A percentile compares a stretch with the other conserved stretches of the same genome.
phyloP scores from a whole-genome alignment of 352 stramenopile species.

The Pseudoperonospora humuli region DNA sequence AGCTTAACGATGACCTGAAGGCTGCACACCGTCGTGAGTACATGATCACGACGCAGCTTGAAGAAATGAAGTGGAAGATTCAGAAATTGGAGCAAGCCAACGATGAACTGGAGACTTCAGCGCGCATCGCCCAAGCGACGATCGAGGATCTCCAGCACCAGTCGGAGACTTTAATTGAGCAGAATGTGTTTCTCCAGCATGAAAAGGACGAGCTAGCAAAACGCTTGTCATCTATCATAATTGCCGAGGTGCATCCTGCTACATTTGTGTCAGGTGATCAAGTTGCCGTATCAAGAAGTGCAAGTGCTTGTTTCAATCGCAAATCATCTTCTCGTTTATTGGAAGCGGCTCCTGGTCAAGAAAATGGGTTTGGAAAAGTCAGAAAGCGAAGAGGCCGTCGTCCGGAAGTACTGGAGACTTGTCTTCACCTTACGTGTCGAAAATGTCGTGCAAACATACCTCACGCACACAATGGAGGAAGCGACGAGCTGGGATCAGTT shows the following conservation, averaged over 20 bases:
- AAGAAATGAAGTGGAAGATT: slow-evolving; percentile 57
- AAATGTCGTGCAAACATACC: slow-evolving; percentile 28
- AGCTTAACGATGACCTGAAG: slow-evolving; percentile 25
- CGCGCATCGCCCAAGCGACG: slow-evolving; percentile 46
- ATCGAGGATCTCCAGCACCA: slow-evolving; percentile 58
- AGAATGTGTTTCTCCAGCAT: slow-evolving; percentile 61
- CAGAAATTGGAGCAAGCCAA: slow-evolving; percentile 64
- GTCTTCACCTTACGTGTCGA: slow-evolving; percentile 58
- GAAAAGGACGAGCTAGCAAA: slow-evolving; percentile 63
- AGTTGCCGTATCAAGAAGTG: slow-evolving; percentile 2
- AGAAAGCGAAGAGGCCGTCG: slow-evolving; percentile 25
- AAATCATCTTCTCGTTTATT: slow-evolving; percentile 23
- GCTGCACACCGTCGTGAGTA: slow-evolving; percentile 21
- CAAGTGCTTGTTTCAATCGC: slow-evolving; percentile 20
- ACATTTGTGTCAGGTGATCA: too few relatives aligned
- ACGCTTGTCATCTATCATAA: too few relatives aligned
- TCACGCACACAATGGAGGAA: slow-evolving; percentile 17
- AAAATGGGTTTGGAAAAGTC: slow-evolving; percentile 14
- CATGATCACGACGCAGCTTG: slow-evolving; percentile 24
- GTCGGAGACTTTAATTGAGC: slow-evolving; percentile 42
- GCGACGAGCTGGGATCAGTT: slow-evolving; percentile 16
- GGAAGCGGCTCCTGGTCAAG: slow-evolving; percentile 9
- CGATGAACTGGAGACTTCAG: slow-evolving; percentile 58
- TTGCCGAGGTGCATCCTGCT: too few relatives aligned
- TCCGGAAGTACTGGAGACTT: slow-evolving; percentile 59